These are phyloP conservation scores for Ustilaginoidea virens DNA, from an alignment of 2,329 filamentous ascomycete species.

Conservation along the genomic window DNA sequence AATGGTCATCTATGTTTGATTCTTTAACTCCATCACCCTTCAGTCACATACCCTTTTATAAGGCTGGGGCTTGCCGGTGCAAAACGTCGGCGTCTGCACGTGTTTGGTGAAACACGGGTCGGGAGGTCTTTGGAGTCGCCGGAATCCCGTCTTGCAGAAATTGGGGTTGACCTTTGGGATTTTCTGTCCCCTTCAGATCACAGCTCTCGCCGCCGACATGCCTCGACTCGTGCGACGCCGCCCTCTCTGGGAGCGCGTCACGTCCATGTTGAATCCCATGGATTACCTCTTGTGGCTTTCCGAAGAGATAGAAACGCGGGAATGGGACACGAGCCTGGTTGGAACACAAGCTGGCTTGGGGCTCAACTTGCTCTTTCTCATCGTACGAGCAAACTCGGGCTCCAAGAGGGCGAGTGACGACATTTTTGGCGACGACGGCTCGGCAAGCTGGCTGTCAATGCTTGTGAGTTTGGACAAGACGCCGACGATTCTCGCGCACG, in stretches of 20 bases:
- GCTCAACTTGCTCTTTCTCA: constrained; percentile 65
- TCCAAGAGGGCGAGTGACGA: constrained; percentile 47
- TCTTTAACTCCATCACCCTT: too few relatives aligned
- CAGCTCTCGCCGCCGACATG: constrained; percentile 22
- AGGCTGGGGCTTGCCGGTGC: constrained; percentile 1
- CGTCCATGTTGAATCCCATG: constrained; percentile 66
- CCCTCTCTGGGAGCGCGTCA: constrained; percentile 67
- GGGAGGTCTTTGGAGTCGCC: too few relatives aligned
- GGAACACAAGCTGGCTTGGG: constrained; percentile 60
- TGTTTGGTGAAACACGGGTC: constrained; percentile 1
- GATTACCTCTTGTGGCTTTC: constrained; percentile 85
- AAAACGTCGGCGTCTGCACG: neutral
- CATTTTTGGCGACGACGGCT: constrained; percentile 61
- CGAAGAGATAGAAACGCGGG: constrained; percentile 80
- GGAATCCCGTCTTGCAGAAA: too few relatives aligned
- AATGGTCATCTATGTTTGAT: too few relatives aligned
- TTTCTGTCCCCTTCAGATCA: too few relatives aligned
- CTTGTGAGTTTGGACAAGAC: constrained; percentile 29
- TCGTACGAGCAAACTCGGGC: constrained; percentile 66
- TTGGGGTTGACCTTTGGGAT: too few relatives aligned
- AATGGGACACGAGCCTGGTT: constrained; percentile 74
- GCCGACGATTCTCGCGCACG: neutral
- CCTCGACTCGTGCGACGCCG: constrained; percentile 71
- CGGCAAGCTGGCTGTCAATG: constrained; percentile 48
- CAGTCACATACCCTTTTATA: too few relatives aligned